Percentiles rank a stretch among this genome's conserved stretches.
phyloP scores from a whole-genome alignment of 2,329 filamentous ascomycete genomes.

The Tolypocladium ophioglossoides region DNA sequence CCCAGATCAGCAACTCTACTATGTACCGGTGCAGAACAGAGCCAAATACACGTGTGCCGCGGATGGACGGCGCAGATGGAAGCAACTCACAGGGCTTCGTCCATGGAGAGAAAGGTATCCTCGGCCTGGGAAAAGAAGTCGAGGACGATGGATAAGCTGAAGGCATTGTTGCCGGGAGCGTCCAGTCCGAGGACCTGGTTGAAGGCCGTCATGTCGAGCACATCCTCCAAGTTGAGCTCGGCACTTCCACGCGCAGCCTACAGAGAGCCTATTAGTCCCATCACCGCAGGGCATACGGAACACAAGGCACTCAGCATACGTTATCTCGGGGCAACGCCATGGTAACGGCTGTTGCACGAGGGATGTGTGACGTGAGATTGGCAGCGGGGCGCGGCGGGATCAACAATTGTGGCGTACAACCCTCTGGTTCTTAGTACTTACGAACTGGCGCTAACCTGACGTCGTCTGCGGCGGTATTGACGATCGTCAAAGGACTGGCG shows the following conservation, averaged over 20 bases:
- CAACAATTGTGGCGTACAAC: neutral
- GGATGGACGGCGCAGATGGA: neutral
- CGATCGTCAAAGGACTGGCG: neutral
- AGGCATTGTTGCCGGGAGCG: slow-evolving; percentile 75
- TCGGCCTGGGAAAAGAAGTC: slow-evolving; percentile 91
- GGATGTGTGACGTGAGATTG: neutral
- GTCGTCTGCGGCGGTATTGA: neutral
- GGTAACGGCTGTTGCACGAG: neutral
- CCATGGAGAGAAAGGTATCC: slow-evolving; percentile 77
- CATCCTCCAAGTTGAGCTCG: slow-evolving; percentile 54
- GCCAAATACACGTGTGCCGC: neutral
- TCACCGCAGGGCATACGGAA: too few relatives aligned
- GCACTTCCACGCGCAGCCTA: neutral
- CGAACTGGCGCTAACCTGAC: neutral
- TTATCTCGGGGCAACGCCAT: neutral
- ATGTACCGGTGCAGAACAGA: too few relatives aligned
- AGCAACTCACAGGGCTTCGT: slow-evolving; percentile 62
- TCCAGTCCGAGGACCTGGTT: slow-evolving; percentile 98
- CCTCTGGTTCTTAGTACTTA: neutral
- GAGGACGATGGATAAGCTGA: slow-evolving; percentile 78
- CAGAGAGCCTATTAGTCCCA: too few relatives aligned
- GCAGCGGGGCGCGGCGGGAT: neutral
- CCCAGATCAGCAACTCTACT: slow-evolving; percentile 1
- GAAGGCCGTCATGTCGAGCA: slow-evolving; percentile 73
- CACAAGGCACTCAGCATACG: too few relatives aligned